These are phyloP conservation scores for Suillus americanus DNA, from an alignment of 768 basidiomycete species.

Conservation along the genomic window DNA sequence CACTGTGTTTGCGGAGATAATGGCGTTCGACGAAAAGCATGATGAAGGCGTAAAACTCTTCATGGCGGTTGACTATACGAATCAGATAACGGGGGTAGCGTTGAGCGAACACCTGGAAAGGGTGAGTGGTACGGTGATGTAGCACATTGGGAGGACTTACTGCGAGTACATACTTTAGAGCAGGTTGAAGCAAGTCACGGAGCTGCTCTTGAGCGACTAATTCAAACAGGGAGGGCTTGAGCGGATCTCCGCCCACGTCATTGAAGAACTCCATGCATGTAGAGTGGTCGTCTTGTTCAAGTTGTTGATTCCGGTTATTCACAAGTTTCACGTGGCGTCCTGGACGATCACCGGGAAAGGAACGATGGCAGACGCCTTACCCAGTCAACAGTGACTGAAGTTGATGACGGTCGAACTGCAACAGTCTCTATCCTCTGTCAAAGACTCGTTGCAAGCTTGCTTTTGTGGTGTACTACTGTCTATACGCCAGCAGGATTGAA, in stretches of 20 bases:
- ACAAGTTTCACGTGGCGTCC: not conserved
- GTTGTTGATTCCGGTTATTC: not conserved
- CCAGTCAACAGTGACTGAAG: not conserved
- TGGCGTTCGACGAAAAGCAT: slow-evolving; percentile 91
- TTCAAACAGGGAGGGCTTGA: slow-evolving; percentile 86
- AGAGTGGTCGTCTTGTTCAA: not conserved
- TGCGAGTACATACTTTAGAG: slow-evolving; percentile 89
- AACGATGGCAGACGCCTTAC: not conserved
- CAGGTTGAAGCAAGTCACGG: slow-evolving; percentile 88
- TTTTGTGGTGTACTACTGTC: not conserved
- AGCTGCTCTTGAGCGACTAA: slow-evolving; percentile 93
- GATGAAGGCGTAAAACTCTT: slow-evolving; percentile 89
- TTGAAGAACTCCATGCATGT: slow-evolving; percentile 80
- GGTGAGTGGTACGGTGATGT: not conserved
- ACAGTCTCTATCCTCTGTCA: not conserved
- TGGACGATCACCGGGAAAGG: not conserved
- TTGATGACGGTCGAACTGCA: not conserved
- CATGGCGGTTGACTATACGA: slow-evolving; percentile 89
- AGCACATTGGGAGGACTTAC: slow-evolving; percentile 45
- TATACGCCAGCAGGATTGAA: not conserved
- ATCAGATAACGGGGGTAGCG: slow-evolving; percentile 91
- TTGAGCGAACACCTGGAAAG: slow-evolving; percentile 84
- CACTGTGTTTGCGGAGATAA: slow-evolving; percentile 86
- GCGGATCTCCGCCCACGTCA: slow-evolving; percentile 67
- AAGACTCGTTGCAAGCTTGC: not conserved